Percentiles rank a stretch among this genome's conserved stretches.
Evolutionary conservation across 495 filamentous ascomycete genomes (phyloP).

Genomic region (Aspergillus biplanus): DNA sequence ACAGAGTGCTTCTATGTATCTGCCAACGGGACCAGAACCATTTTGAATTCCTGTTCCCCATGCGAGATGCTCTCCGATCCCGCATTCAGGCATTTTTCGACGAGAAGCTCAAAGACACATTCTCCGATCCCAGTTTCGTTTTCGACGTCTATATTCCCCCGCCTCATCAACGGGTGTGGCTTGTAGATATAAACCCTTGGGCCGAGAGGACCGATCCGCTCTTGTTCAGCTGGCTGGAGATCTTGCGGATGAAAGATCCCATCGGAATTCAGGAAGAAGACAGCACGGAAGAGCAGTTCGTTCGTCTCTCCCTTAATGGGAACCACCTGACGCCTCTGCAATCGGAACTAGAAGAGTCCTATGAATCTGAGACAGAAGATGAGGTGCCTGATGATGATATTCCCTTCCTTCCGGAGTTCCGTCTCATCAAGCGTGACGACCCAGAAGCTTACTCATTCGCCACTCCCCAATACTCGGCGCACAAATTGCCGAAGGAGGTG

Average conservation of each 20-base stretch:
- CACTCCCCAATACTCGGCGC: conserved; percentile 87
- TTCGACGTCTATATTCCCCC: conserved; percentile 92
- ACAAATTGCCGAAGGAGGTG: conserved; percentile 93
- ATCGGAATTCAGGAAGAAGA: conserved; percentile 40
- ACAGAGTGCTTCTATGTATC: conserved; percentile 76
- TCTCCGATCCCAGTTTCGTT: conserved; percentile 80
- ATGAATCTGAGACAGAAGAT: conserved; percentile 35
- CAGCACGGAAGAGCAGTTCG: conserved; percentile 37
- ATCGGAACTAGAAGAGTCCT: conserved; percentile 28
- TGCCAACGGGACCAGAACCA: conserved; percentile 89
- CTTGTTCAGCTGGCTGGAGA: conserved; percentile 88
- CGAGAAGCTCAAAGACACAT: conserved; percentile 67
- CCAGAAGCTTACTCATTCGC: conserved; percentile 85
- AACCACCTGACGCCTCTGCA: conserved; percentile 20
- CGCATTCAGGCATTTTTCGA: conserved; percentile 76
- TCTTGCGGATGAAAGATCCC: conserved; percentile 70
- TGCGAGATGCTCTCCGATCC: conserved; percentile 63
- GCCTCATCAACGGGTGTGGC: conserved; percentile 73
- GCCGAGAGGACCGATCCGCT: conserved; percentile 86
- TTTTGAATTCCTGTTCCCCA: conserved; percentile 75
- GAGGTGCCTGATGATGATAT: conserved; percentile 51
- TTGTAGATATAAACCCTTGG: conserved; percentile 97
- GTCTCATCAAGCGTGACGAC: conserved; percentile 80
- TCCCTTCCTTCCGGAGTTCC: conserved; percentile 72
- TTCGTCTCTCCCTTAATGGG: conserved; percentile 45